These are phyloP conservation scores for Scheffersomyces parashehatae DNA, from an alignment of 1,139 yeast genomes.

Conservation along the genomic window DNA sequence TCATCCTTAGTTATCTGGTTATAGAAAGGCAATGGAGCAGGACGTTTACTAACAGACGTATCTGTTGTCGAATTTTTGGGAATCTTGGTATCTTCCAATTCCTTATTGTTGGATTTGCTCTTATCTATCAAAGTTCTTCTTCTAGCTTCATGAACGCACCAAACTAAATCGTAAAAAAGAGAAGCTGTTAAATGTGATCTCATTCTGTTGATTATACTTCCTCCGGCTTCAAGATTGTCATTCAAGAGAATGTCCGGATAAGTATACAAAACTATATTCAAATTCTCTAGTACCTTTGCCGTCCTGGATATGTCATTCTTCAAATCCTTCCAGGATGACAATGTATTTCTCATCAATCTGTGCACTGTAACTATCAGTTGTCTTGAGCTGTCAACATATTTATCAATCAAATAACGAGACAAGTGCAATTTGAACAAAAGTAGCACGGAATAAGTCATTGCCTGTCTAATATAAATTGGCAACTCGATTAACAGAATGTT, in stretches of 20 bases:
- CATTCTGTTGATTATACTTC: conserved; percentile 82
- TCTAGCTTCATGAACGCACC: conserved; percentile 95
- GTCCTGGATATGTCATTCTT: conserved; percentile 90
- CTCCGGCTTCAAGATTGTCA: conserved; percentile 26
- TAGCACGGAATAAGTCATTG: conserved; percentile 79
- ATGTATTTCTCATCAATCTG: conserved; percentile 79
- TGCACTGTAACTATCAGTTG: conserved; percentile 94
- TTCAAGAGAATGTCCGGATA: conserved; percentile 77
- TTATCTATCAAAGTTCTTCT: conserved; percentile 63
- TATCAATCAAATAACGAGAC: conserved; percentile 73
- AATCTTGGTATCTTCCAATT: conserved; percentile 4
- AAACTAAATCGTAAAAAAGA: conserved; percentile 84
- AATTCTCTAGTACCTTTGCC: conserved; percentile 88
- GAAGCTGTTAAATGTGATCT: conserved; percentile 92
- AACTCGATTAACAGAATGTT: conserved; percentile 77
- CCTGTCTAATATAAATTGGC: conserved; percentile 85
- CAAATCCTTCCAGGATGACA: conserved; percentile 89
- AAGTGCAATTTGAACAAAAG: conserved; percentile 79
- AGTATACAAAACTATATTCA: conserved; percentile 82
- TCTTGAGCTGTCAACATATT: conserved; percentile 83
- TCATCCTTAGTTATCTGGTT: conserved; percentile 92
- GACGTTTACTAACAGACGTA: conserved; percentile 21
- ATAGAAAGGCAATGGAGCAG: conserved; percentile 86
- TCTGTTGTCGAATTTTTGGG: neutral
- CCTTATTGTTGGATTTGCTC: conserved; percentile 3